Evolutionary conservation across 441 rosid species (phyloP), one percentile per base, ranked within the genome.

Genomic region (Gossypium laxum): DNA sequence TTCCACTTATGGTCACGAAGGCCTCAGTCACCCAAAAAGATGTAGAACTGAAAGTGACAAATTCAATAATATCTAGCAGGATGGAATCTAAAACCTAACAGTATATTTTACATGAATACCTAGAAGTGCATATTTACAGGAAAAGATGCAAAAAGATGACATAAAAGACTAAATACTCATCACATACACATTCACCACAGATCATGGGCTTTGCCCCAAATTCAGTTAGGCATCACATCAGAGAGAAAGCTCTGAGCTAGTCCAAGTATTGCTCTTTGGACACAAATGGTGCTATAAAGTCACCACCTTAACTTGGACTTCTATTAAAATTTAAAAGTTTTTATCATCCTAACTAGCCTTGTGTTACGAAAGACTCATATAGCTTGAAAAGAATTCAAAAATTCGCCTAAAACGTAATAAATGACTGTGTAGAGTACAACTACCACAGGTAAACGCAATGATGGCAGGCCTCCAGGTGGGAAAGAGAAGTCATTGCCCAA

Each of bases 361-460:
- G 32, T 41, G 43, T 4, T 5, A 55, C 1, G 11, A 5, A 52
- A 51, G 57, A 38, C 54, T 5, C 4, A 1, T 2, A 56, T 70
- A 19, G 52, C 28, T 34, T n/a, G 52, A 56, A 50, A 69, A 5
- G 21, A 5, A 2, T 2, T 56, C 5, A 6, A 17, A 56, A 38
- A 45, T 60, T 43, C 17, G 24, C 57, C 28, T 32, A 70, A 63
- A 22, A 68, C 11, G 22, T 41, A 12, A 71, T 60, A 67, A 65
- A 8, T 61, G 52, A 69, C 65, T 30, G 60, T 72, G 67, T 69
- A 24, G 58, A 82, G 84, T 81, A 90, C 86, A 81, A 89, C 86
- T 90, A 94, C 98, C 96, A 85, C 85, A 48, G 97, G 98, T 74
- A 94, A 86, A 62, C 77, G 96, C 54, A 94, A 82, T 11, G 96